These are phyloP conservation scores for Phytophthora podocarpi DNA, from an alignment of 352 stramenopile species.

Conservation along the genomic window DNA sequence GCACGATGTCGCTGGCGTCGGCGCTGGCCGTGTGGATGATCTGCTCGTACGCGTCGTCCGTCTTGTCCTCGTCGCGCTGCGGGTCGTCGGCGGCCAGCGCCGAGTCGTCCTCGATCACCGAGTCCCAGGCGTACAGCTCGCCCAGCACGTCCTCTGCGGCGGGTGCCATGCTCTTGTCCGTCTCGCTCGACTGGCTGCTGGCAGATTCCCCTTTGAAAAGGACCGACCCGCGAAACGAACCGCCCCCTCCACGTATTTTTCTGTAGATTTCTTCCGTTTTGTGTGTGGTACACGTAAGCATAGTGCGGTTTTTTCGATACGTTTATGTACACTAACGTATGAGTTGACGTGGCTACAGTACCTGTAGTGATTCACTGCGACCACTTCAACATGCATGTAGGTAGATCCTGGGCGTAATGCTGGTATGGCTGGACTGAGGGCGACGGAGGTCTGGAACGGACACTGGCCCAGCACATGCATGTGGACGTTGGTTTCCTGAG, in stretches of 20 bases:
- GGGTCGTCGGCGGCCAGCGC: constrained; percentile 46
- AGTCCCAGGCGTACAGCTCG: constrained; percentile 76
- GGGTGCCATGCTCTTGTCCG: constrained; percentile 9
- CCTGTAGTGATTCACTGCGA: no score
- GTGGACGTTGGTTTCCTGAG: no score
- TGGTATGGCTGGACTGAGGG: no score
- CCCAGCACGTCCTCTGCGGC: constrained; percentile 50
- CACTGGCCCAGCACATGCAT: no score
- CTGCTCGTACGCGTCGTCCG: constrained; percentile 76
- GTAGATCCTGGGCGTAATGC: no score
- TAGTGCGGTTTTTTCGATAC: constrained; percentile 8
- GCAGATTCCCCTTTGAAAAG: constrained; percentile 29
- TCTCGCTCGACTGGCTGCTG: not conserved
- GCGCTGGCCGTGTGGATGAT: constrained; percentile 62
- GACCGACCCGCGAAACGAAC: constrained; percentile 5
- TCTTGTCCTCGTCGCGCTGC: constrained; percentile 71
- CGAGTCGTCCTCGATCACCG: constrained; percentile 66
- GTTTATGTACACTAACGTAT: not conserved
- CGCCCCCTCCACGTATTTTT: constrained; percentile 27
- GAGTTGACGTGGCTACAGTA: no score
- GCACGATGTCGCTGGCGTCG: constrained; percentile 48
- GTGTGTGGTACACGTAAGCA: constrained; percentile 7
- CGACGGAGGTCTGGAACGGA: no score
- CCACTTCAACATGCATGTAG: constrained; percentile 21
- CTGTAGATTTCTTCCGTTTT: constrained; percentile 27